phyloP scores from a whole-genome alignment of 2,329 filamentous ascomycete species.

The Claviceps maximensis region DNA sequence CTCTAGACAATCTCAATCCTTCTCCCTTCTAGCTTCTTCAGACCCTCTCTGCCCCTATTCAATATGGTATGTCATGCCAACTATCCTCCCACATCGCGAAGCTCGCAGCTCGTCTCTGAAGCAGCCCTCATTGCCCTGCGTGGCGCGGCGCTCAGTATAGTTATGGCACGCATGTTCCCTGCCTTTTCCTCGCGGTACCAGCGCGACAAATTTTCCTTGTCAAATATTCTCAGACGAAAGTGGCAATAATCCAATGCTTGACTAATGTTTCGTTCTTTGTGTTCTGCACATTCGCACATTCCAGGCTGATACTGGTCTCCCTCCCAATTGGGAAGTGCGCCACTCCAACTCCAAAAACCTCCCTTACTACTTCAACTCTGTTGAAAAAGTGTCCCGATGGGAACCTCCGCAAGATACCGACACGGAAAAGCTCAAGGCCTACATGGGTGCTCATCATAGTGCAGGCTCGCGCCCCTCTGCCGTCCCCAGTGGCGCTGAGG shows the following conservation, averaged over 20 bases:
- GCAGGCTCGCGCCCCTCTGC: slow-evolving; percentile 29
- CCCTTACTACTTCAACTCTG: slow-evolving; percentile 93
- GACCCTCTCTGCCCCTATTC: neutral
- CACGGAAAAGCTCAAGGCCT: slow-evolving; percentile 80
- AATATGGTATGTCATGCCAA: slow-evolving; percentile 7
- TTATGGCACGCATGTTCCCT: slow-evolving; percentile 6
- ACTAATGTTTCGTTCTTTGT: neutral
- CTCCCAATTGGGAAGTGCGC: slow-evolving; percentile 84
- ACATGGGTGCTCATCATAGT: slow-evolving; percentile 84
- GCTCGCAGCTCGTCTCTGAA: slow-evolving; percentile 4
- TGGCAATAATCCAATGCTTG: neutral
- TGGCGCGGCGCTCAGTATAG: slow-evolving; percentile 5
- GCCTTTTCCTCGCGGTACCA: neutral
- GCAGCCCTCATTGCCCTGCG: slow-evolving; percentile 4
- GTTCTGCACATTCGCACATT: neutral
- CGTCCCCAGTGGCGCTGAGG: slow-evolving; percentile 36
- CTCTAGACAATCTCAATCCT: neutral
- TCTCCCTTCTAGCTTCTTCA: neutral
- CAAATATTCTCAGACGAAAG: neutral
- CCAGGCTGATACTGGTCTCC: slow-evolving; percentile 66
- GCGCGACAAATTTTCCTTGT: neutral
- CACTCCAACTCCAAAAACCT: slow-evolving; percentile 98
- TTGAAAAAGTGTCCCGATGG: slow-evolving; percentile 83
- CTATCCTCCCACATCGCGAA: slow-evolving; percentile 1
- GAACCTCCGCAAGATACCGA: slow-evolving; percentile 82